Percentiles rank a stretch among this genome's conserved stretches.
Evolutionary conservation across 2,329 filamentous ascomycete species (phyloP).

Genomic region (Pseudocercospora cruenta): DNA sequence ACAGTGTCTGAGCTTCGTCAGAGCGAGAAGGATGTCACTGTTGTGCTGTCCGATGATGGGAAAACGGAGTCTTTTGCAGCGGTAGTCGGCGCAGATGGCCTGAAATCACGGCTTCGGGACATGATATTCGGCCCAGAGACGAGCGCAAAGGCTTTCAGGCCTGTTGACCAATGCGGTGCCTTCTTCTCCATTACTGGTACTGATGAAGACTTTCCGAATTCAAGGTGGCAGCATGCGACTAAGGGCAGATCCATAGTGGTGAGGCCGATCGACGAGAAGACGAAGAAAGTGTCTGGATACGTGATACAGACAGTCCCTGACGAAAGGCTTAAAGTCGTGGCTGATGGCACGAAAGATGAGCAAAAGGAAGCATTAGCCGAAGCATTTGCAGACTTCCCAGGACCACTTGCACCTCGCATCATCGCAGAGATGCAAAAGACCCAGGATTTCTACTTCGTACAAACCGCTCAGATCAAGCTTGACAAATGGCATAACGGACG

Average conservation of each 20-base stretch:
- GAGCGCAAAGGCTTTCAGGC: slow-evolving; percentile 8
- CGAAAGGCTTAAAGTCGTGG: slow-evolving; percentile 11
- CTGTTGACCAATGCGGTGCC: slow-evolving; percentile 23
- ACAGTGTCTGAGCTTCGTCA: slow-evolving; percentile 20
- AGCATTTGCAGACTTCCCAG: slow-evolving; percentile 16
- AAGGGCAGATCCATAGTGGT: slow-evolving; percentile 26
- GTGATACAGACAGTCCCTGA: slow-evolving; percentile 9
- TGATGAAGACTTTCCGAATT: slow-evolving; percentile 23
- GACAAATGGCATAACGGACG: slow-evolving; percentile 40
- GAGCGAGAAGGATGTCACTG: slow-evolving; percentile 18
- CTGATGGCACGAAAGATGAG: slow-evolving; percentile 14
- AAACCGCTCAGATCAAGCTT: slow-evolving; percentile 46
- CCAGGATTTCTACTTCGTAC: slow-evolving; percentile 51
- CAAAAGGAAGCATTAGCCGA: slow-evolving; percentile 17
- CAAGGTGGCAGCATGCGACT: slow-evolving; percentile 22
- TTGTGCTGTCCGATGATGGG: slow-evolving; percentile 13
- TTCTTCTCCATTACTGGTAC: slow-evolving; percentile 35
- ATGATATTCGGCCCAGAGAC: slow-evolving; percentile 18
- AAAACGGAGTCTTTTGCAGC: slow-evolving; percentile 18
- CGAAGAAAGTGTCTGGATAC: slow-evolving; percentile 16
- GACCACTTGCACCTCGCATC: slow-evolving; percentile 15
- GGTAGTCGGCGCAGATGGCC: slow-evolving; percentile 27
- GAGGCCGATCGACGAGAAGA: slow-evolving; percentile 24
- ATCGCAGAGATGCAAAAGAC: slow-evolving; percentile 22
- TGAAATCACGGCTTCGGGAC: slow-evolving; percentile 17